phyloP scores from a whole-genome alignment of 257 asterid species.

The Solanum microdontum region DNA sequence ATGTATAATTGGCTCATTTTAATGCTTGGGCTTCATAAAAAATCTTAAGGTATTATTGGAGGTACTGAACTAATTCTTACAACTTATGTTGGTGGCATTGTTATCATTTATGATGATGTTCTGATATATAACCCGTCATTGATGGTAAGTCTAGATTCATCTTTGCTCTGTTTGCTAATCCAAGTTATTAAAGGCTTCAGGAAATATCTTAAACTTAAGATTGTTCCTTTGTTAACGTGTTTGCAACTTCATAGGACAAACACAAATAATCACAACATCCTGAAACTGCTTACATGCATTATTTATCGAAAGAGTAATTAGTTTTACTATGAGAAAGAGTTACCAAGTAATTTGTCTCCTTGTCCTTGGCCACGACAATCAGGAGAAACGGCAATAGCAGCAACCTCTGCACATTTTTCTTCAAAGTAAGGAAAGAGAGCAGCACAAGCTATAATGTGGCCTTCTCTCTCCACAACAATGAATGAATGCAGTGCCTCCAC shows the following conservation, averaged over 20 bases:
- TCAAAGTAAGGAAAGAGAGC: constrained; percentile 70
- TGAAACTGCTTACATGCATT: background rate
- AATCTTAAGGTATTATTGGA: background rate
- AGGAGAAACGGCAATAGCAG: constrained; percentile 96
- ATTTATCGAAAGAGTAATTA: background rate
- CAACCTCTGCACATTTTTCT: constrained; percentile 91
- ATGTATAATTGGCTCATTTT: background rate
- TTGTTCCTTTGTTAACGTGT: background rate
- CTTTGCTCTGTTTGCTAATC: background rate
- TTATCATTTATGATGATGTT: background rate
- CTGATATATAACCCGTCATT: background rate
- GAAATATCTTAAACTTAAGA: background rate
- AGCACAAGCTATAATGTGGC: constrained; percentile 83
- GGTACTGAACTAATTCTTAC: background rate
- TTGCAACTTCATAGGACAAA: background rate
- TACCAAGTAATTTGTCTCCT: constrained; percentile 97
- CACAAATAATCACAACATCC: background rate
- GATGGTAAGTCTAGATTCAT: background rate
- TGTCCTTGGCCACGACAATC: constrained; percentile 98
- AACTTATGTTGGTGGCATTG: background rate
- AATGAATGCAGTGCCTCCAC: constrained; percentile 46
- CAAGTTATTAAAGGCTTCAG: background rate
- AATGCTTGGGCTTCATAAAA: background rate
- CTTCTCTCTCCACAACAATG: constrained; percentile 86
- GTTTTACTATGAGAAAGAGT: background rate